Percentiles rank a stretch among this genome's conserved stretches.
These are phyloP conservation scores for Berberis vulgaris DNA, from an alignment of 164 flowering plant species.

Conservation along the genomic window DNA sequence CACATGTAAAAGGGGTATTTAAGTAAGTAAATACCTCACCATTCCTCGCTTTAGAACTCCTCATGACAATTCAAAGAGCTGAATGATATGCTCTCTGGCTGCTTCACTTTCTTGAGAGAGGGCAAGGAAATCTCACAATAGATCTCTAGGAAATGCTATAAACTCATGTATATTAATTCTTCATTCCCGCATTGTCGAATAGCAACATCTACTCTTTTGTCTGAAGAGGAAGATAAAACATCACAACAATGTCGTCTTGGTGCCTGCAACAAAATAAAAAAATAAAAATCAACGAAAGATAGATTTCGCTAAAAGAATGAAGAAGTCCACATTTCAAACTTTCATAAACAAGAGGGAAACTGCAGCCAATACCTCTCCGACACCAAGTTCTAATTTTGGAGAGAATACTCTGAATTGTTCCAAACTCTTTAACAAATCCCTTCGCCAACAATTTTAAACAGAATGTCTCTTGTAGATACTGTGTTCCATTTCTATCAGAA, in stretches of 20 bases:
- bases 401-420: constrained; percentile 38
- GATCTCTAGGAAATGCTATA: constrained; percentile 1
- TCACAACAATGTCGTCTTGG: constrained; percentile 77
- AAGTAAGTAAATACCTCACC: too few relatives aligned
- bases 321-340: not conserved
- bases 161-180: constrained; percentile 52
- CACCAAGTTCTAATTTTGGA: constrained; percentile 31
- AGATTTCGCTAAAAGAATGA: too few relatives aligned
- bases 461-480: constrained; percentile 31
- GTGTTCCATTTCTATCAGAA: constrained; percentile 19
- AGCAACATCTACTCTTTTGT: constrained; percentile 32
- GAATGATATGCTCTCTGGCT: not conserved
- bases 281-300: not conserved
- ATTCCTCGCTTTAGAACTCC: too few relatives aligned
- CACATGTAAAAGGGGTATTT: too few relatives aligned
- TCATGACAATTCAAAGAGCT: too few relatives aligned
- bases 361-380: constrained; percentile 35
- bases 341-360: too few relatives aligned
- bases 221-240: constrained; percentile 24
- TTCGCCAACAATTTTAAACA: constrained; percentile 24
- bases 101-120: not conserved
- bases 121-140: not conserved
- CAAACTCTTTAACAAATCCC: constrained; percentile 20
- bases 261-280: constrained; percentile 34
- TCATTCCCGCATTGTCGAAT: constrained; percentile 44